phyloP scores from a whole-genome alignment of 2,329 filamentous ascomycete genomes.

The Fusarium setosum region DNA sequence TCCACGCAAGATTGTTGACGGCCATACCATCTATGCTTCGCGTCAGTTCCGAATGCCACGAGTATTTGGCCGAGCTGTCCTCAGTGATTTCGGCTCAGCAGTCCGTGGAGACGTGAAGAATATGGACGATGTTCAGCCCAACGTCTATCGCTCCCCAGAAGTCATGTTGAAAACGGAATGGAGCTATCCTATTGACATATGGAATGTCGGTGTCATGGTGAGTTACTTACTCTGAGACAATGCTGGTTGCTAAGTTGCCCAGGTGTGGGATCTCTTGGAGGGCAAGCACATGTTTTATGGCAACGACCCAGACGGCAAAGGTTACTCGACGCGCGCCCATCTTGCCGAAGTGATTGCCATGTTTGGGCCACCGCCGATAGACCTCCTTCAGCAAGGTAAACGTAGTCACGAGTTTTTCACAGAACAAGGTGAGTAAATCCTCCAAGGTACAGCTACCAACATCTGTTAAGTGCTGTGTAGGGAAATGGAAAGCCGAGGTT shows the following conservation, averaged over 20 bases:
- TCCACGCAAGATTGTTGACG: neutral
- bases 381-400: constrained; percentile 16
- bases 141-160: constrained; percentile 41
- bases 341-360: constrained; percentile 40
- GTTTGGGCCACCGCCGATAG: constrained; percentile 34
- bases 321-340: constrained; percentile 35
- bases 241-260: neutral
- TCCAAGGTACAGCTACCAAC: too few relatives aligned
- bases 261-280: constrained; percentile 41
- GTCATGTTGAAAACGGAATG: constrained; percentile 38
- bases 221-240: neutral
- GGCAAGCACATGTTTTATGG: constrained; percentile 39
- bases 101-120: constrained; percentile 2
- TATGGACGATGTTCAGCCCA: constrained; percentile 34
- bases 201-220: constrained; percentile 39
- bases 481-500: constrained; percentile 20
- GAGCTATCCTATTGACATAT: constrained; percentile 41
- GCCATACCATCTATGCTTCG: neutral
- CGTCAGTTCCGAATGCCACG: neutral
- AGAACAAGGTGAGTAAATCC: too few relatives aligned
- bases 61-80: neutral
- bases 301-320: constrained; percentile 6
- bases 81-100: constrained; percentile 2
- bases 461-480: too few relatives aligned
- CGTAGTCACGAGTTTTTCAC: constrained; percentile 26